Base-by-base conservation (phyloP, 2,329 filamentous ascomycete genomes). In the Aspergillus pseudoterreus region DNA sequence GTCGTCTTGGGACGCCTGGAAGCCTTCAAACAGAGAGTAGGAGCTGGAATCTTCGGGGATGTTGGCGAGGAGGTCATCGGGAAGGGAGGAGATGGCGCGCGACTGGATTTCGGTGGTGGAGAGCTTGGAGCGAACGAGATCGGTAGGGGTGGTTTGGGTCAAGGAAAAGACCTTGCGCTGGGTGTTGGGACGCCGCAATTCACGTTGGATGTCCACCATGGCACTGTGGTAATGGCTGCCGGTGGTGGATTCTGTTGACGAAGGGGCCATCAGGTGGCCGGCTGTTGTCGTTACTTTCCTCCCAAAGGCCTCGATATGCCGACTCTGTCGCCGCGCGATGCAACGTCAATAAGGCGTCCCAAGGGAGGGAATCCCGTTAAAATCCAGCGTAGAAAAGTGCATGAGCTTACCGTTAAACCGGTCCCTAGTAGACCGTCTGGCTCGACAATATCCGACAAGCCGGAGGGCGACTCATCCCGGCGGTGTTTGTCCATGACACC, bases 11-110 rank as follows among this genome's bases (percentile, higher is more conserved):
- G 85, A 92, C 44, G 92, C 94, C 74, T 95, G 86, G 71, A 99
- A 99, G 59, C 94, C 94, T 71, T 99, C 90, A 71, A 99, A 97
- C 42, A 99, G 79, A 38, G 92, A 96, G 75, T 95, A 99, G 14
- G 85, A 78, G 71, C 89, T 95, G 19, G 86, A 85, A 67, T 87
- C 82, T 54, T 95, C 90, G 60, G 94, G 94, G 46, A 96, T 92
- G 68, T 96, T 92, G 59, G 79, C 78, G 43, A 99, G 82, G 60
- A 99, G 82, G 56, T 96, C 92, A 72, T 99, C 92, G 45, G 94
- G 85, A 33, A 99, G 79, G 67, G 88, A 92, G 42, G 90, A 86
- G 50, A 97, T 76, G 44, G 94, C 94, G 59, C 94, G 88, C 63
- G 95, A 92, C 72, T 96, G 91, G 62, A 97, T 97, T 75, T 99